These are phyloP conservation scores for Suhomyces maxii DNA, from an alignment of 1,139 yeast genomes.

Conservation along the genomic window DNA sequence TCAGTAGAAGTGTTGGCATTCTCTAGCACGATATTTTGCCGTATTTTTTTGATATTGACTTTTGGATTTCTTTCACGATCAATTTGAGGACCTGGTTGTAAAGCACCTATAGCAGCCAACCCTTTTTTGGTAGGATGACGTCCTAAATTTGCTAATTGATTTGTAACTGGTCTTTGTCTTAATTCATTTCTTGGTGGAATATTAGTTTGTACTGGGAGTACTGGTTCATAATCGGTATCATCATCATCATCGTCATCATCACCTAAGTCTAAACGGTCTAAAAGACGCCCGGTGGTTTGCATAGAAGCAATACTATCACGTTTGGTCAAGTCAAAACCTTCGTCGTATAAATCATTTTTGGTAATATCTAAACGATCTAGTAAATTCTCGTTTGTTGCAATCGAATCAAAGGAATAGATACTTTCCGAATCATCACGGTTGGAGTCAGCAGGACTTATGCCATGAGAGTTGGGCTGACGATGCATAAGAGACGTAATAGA, in stretches of 20 bases:
- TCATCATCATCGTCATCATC: constrained; percentile 16
- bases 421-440: constrained; percentile 28
- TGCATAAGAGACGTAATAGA: not conserved
- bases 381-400: constrained; percentile 44
- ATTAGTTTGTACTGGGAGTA: not conserved
- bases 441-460: not conserved
- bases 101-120: constrained; percentile 7
- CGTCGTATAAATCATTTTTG: constrained; percentile 16
- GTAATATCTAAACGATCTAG: constrained; percentile 37
- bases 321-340: constrained; percentile 17
- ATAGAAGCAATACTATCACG: constrained; percentile 31
- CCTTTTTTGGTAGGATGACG: constrained; percentile 9
- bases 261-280: constrained; percentile 34
- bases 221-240: not conserved
- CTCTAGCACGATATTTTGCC: constrained; percentile 25
- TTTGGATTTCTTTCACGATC: constrained; percentile 1
- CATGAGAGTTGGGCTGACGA: not conserved
- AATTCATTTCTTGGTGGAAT: not conserved
- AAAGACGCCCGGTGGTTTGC: constrained; percentile 34
- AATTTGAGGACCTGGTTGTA: not conserved
- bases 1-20: constrained; percentile 28
- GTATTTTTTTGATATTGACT: constrained; percentile 24
- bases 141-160: constrained; percentile 3
- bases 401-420: constrained; percentile 47
- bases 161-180: constrained; percentile 1